Evolutionary conservation across 768 basidiomycete species (phyloP).

Genomic region (Russula griseocarnosa): DNA sequence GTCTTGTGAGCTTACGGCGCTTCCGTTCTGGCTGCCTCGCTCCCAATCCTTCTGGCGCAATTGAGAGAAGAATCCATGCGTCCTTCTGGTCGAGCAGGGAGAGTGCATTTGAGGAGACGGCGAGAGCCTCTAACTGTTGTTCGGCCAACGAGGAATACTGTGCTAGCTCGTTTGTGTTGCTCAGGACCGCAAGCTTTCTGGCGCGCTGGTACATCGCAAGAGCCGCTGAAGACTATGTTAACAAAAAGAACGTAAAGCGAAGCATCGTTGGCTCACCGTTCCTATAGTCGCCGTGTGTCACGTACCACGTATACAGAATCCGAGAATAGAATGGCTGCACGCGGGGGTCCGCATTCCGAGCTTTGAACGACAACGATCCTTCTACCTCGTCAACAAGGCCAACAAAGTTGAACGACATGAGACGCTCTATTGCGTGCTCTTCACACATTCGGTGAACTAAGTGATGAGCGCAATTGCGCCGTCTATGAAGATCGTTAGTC

Average conservation of each 20-base stretch:
- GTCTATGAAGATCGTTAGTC: constrained; percentile 44
- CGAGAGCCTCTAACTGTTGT: constrained; percentile 74
- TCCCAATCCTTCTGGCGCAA: constrained; percentile 38
- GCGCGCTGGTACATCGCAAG: constrained; percentile 92
- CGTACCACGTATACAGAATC: constrained; percentile 94
- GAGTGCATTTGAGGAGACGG: constrained; percentile 85
- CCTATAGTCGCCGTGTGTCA: constrained; percentile 81
- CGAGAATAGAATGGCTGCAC: constrained; percentile 80
- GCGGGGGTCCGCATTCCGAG: constrained; percentile 88
- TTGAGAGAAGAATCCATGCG: constrained; percentile 77
- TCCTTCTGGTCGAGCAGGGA: constrained; percentile 74
- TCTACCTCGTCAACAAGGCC: constrained; percentile 86
- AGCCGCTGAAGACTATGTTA: constrained; percentile 54
- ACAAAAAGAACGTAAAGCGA: not conserved
- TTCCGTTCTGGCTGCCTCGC: constrained; percentile 58
- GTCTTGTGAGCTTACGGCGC: constrained; percentile 63
- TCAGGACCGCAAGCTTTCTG: constrained; percentile 58
- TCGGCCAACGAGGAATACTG: constrained; percentile 51
- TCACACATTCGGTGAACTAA: constrained; percentile 93
- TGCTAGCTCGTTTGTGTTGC: constrained; percentile 33
- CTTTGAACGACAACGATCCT: constrained; percentile 83
- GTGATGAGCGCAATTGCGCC: constrained; percentile 74
- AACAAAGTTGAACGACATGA: constrained; percentile 80
- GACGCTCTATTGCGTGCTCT: constrained; percentile 68
- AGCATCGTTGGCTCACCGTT: constrained; percentile 59